These are phyloP conservation scores for Penicillium robsamsonii DNA, from an alignment of 495 filamentous ascomycete genomes.

Conservation along the genomic window DNA sequence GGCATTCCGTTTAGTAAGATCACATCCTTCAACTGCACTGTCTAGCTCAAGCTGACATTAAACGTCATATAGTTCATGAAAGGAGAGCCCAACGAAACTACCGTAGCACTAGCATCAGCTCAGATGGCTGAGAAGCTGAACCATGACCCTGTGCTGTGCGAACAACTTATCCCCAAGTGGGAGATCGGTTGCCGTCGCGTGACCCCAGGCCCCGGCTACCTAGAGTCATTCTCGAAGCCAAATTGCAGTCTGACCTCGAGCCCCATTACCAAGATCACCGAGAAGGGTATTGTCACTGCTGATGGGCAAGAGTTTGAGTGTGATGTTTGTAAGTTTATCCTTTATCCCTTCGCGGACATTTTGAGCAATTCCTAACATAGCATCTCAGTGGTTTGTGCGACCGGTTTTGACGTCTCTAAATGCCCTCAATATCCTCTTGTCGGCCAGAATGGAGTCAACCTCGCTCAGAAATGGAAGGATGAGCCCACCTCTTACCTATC, in stretches of 20 bases:
- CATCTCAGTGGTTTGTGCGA: not conserved
- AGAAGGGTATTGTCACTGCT: conserved; percentile 43
- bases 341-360: not conserved
- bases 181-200: conserved; percentile 49
- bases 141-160: conserved; percentile 31
- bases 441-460: conserved; percentile 34
- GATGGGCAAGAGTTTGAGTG: conserved; percentile 45
- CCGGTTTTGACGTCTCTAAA: conserved; percentile 28
- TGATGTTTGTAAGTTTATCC: conserved; percentile 31
- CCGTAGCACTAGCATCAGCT: conserved; percentile 17
- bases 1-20: conserved; percentile 29
- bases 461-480: conserved; percentile 34
- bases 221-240: conserved; percentile 37
- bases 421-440: conserved; percentile 37
- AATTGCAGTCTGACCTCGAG: conserved; percentile 31
- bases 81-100: conserved; percentile 22
- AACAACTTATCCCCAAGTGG: conserved; percentile 46
- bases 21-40: not conserved
- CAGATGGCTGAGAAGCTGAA: conserved; percentile 40
- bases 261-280: conserved; percentile 30
- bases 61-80: conserved; percentile 23
- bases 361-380: not conserved
- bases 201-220: conserved; percentile 43
- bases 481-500: conserved; percentile 32
- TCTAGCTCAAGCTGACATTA: not conserved